Base-by-base conservation (phyloP, 495 filamentous ascomycete species). In the Neurospora sp. region DNA sequence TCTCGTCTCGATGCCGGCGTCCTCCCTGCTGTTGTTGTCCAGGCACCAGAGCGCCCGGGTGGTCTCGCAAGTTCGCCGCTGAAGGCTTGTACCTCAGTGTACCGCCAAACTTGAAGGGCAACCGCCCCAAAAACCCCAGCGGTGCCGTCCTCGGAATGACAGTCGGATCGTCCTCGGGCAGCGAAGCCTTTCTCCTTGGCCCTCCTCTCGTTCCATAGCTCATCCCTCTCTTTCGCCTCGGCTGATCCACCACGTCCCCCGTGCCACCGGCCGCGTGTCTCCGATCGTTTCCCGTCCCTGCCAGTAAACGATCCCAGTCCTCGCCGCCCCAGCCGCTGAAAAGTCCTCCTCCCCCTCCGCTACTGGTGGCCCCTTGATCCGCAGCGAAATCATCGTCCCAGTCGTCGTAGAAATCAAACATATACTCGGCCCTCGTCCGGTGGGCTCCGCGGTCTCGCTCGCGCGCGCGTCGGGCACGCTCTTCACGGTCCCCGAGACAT, bases 341-440 rank as follows among this genome's bases (percentile, higher is more conserved):
- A 46, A 95, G 78, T 9, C 89, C 88, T 70, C 92, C 71, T 23
- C 76, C 48, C 8, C 73, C 59, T 9, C 48, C 73, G n/a, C 31
- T 20, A 87, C 59, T 75, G 71, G n/a, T 69, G 69, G n/a, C 72
- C 75, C 69, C 75, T 35, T 82, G 81, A 39, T 80, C 80, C n/a
- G 78, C 86, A 44, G 88, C 88, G 35, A 92, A 90, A 71, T 90
- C 88, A 72, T 94, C 93, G 70, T 97, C 93, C 94, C 95, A 97
- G 78, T 97, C 94, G 80, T 99, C 96, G 83, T 99, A 99, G 84
- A 99, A 99, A 77, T 97, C 96, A 76, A 99, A 99, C 75, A 88
- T 92, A 48, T 91, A 89, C 79, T 97, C 94, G 37, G 92, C 90
- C 46, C 89, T 83, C 11, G 90, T 91, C 75, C 91, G 84, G 9